These are phyloP conservation scores for Daedaleopsis sinensis DNA, from an alignment of 768 basidiomycete species.

Conservation along the genomic window DNA sequence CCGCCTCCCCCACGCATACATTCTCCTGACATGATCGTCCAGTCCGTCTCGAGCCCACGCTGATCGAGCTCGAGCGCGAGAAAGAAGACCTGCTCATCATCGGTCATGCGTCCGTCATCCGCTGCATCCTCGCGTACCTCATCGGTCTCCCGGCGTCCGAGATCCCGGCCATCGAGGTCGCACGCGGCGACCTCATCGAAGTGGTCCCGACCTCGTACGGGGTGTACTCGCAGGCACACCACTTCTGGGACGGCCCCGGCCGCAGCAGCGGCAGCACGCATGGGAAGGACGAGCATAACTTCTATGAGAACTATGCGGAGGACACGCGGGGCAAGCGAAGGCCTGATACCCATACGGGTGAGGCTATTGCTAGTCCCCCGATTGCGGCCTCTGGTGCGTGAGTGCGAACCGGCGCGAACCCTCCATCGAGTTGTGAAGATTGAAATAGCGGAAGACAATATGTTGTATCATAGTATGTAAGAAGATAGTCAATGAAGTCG, in stretches of 20 bases:
- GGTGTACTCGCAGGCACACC: constrained; percentile 84
- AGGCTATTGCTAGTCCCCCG: not conserved
- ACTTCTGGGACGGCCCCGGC: constrained; percentile 91
- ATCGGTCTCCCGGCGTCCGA: constrained; percentile 94
- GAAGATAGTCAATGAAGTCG: too few relatives aligned
- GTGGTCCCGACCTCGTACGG: constrained; percentile 89
- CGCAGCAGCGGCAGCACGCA: constrained; percentile 43
- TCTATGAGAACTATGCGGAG: constrained; percentile 85
- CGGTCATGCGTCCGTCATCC: constrained; percentile 95
- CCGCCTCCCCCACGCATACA: not conserved
- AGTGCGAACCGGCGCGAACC: too few relatives aligned
- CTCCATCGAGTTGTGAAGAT: too few relatives aligned
- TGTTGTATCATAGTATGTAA: too few relatives aligned
- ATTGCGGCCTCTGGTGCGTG: not conserved
- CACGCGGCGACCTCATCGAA: constrained; percentile 95
- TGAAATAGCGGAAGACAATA: too few relatives aligned
- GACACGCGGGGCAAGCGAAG: constrained; percentile 42
- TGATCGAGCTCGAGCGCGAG: constrained; percentile 93
- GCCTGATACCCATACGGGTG: constrained; percentile 8
- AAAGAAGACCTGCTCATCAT: constrained; percentile 95
- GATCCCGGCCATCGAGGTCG: constrained; percentile 96
- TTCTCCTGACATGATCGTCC: constrained; percentile 7
- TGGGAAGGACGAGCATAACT: constrained; percentile 70
- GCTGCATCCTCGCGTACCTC: constrained; percentile 91
- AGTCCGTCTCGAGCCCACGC: constrained; percentile 92